Evolutionary conservation across 1,139 yeast species (phyloP), one percentile per base, ranked within the genome.

Genomic region (Geotrichum candidum): DNA sequence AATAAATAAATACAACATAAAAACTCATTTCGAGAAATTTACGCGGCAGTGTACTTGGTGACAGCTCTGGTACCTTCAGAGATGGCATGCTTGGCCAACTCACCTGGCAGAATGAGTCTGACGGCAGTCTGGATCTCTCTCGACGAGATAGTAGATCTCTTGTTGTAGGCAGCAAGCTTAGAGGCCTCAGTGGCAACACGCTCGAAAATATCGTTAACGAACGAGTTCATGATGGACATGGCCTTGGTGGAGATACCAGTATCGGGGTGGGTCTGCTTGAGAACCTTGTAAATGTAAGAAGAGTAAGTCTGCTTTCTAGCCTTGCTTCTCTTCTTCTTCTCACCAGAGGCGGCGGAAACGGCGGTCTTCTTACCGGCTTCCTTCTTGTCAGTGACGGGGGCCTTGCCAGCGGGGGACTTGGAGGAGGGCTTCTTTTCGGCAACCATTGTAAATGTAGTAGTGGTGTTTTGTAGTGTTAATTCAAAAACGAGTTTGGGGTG

Each of bases 51-150:
- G 87, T 92, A 94, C 86, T 94, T 94, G 80, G 98, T 92, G 74
- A 94, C 98, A 80, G 99, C 97, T 88, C 97, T 91, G 74, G 98
- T 92, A 85, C 98, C 98, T 83, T 92, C 98, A 73, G 97, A 89
- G 74, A 91, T 97, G 74, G 98, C 97, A 82, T 92, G 98, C 86
- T 92, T 94, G 72, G 99, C 97, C 80, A 94, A 87, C 84, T 94
- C 99, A 87, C 99, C 99, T 71, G 99, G 99, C 75, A 94, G 88
- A 82, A 94, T 94, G 77, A 94, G 88, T 86, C 98, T 90, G 72
- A 94, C 99, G 72, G 99, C 97, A 73, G 98, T 94, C 83, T 94
- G 99, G 76, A 94, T 94, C 82, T 94, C 99, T 84, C 99, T 91
- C 66, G 99, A 96, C 69, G 98, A 91, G 76, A 94, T 94, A 75